Percentiles rank a stretch among this genome's conserved stretches.
These are phyloP conservation scores for Posidonia australis DNA, from an alignment of 106 monocot genomes.

Conservation along the genomic window DNA sequence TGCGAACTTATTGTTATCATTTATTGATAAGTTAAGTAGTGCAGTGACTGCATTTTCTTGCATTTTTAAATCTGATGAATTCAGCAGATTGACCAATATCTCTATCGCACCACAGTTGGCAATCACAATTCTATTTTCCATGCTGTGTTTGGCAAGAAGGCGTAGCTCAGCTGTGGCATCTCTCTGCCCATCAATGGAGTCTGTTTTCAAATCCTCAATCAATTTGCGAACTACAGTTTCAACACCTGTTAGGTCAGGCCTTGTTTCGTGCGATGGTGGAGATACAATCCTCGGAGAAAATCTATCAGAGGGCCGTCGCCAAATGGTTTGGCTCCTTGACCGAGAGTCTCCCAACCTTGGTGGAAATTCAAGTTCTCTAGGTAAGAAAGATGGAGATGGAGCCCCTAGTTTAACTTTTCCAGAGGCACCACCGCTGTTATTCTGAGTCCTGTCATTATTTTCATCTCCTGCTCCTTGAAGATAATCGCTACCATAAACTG, in stretches of 20 bases:
- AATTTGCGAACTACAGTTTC: constrained; percentile 45
- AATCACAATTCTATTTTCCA: constrained; percentile 81
- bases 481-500: constrained; percentile 19
- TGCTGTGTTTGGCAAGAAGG: constrained; percentile 68
- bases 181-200: constrained; percentile 53
- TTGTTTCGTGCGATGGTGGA: constrained; percentile 40
- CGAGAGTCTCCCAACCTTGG: constrained; percentile 9
- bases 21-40: constrained; percentile 80
- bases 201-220: constrained; percentile 61
- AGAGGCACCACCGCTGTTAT: constrained; percentile 28
- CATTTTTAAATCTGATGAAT: constrained; percentile 45
- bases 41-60: constrained; percentile 93
- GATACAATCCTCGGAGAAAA: constrained; percentile 45
- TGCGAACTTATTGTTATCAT: constrained; percentile 78
- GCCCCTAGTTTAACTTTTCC: constrained; percentile 34
- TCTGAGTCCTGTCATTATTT: constrained; percentile 21
- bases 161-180: constrained; percentile 55
- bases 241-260: constrained; percentile 42
- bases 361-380: neutral
- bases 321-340: constrained; percentile 41
- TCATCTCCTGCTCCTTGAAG: constrained; percentile 7
- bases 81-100: constrained; percentile 50
- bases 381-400: constrained; percentile 12
- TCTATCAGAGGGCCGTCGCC: constrained; percentile 51
- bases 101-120: constrained; percentile 68